Evolutionary conservation across 2,329 filamentous ascomycete genomes (phyloP), one percentile per base, ranked within the genome.

Genomic region (Elsinoe australis): DNA sequence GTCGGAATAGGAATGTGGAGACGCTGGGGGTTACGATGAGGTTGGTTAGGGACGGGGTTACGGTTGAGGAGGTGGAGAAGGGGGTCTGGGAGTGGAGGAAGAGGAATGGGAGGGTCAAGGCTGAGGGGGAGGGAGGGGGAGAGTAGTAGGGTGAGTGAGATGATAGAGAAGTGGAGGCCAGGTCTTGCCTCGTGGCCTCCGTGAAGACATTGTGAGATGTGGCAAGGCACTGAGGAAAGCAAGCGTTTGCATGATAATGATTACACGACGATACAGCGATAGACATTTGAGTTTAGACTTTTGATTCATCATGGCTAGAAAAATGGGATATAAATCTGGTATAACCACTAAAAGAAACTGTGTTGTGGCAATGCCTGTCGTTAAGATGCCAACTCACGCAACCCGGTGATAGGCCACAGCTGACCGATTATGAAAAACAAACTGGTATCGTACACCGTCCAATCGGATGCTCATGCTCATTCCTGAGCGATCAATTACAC

Each of bases 61-160:
- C 76, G 2, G 82, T 79, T 67, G 72, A 72, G 0, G 88, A 92
- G 69, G 69, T 95, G 15, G 88, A 94, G 66, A 75, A 73, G 51
- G 90, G 89, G 0, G 79, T 96, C 4, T 73, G 72, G 61, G 79
- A 83, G 59, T 96, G 92, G 90, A 78, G 90, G 59, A 80, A 76
- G 65, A 76, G 83, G 59, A 80, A 79, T 61, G 79, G 76, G 17
- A 74, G 61, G 56, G 51, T 26, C 32, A 53, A 54, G 51, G 56
- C 5, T 14, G 39, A 44, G 39, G 39, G 39, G 18, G 12, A 26
- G 39, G 39, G 7, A 39, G 35, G 35, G 10, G 26, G 26, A 29
- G 21, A 24, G 22, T 21, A 12, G 21, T 24, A 14, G 22, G 14
- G 17, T 15, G 14, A 15, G 36, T 29, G 12, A 32, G 24, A 21